A percentile compares a stretch with the other conserved stretches of the same genome.
phyloP scores from a whole-genome alignment of 192 early-diverging fungal genomes.

The Coemansia sp. region DNA sequence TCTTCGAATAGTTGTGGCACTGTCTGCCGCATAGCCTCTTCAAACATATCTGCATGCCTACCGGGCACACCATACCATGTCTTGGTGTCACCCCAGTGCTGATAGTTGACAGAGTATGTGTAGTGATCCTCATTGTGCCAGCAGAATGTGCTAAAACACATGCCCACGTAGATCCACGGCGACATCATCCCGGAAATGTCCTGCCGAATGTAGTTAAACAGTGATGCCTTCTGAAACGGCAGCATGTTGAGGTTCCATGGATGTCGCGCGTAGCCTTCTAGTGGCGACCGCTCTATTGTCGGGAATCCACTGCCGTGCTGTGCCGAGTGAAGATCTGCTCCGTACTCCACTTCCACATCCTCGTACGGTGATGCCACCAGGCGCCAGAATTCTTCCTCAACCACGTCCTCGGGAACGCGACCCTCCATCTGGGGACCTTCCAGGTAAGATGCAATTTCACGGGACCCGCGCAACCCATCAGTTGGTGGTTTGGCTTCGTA shows the following conservation, averaged over 20 bases:
- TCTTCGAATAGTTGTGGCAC: constrained; percentile 87
- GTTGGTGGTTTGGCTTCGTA: constrained; percentile 22
- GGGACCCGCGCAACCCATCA: not conserved
- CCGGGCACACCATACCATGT: constrained; percentile 97
- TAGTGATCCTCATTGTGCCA: constrained; percentile 99
- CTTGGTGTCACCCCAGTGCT: constrained; percentile 94
- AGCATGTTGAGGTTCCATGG: constrained; percentile 91
- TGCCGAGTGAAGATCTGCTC: constrained; percentile 89
- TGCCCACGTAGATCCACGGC: constrained; percentile 96
- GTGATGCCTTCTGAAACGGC: constrained; percentile 73
- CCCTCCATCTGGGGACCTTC: constrained; percentile 25
- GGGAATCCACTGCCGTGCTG: constrained; percentile 93
- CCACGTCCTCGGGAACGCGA: constrained; percentile 69
- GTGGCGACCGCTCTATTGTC: constrained; percentile 61
- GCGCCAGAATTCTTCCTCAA: constrained; percentile 93
- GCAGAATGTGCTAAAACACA: constrained; percentile 94
- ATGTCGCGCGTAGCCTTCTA: constrained; percentile 65
- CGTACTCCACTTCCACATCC: constrained; percentile 92
- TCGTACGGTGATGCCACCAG: constrained; percentile 83
- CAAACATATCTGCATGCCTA: constrained; percentile 74
- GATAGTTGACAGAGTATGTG: constrained; percentile 96
- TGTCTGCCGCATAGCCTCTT: constrained; percentile 73
- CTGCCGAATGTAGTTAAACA: constrained; percentile 84
- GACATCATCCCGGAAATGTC: constrained; percentile 98
- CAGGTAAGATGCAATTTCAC: constrained; percentile 5